phyloP scores from a whole-genome alignment of 148 eudicot species.

The Fagopyrum esculentum region DNA sequence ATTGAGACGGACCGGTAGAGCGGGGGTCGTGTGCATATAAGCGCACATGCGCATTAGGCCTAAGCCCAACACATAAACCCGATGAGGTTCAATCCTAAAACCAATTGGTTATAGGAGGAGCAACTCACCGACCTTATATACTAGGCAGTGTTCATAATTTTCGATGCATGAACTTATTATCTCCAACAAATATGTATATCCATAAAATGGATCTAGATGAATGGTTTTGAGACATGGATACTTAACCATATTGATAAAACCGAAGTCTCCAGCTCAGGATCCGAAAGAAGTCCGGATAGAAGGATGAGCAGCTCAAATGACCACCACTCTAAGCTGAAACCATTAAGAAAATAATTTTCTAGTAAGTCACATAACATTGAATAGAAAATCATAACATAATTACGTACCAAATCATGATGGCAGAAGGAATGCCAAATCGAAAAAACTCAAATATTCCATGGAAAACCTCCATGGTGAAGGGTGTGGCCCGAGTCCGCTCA shows the following conservation, averaged over 20 bases:
- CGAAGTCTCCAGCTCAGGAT: slow-evolving; percentile 79
- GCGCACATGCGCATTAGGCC: too few relatives aligned
- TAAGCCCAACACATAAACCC: too few relatives aligned
- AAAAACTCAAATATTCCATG: slow-evolving; percentile 27
- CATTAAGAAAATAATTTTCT: neutral
- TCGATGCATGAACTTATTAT: too few relatives aligned
- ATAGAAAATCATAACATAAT: neutral
- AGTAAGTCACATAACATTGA: neutral
- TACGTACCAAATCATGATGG: slow-evolving; percentile 44
- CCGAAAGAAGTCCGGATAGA: slow-evolving; percentile 72
- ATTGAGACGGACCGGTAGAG: too few relatives aligned
- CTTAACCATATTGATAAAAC: slow-evolving; percentile 56
- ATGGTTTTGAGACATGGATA: neutral
- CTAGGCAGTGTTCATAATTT: too few relatives aligned
- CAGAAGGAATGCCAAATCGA: slow-evolving; percentile 42
- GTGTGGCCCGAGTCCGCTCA: slow-evolving; percentile 24
- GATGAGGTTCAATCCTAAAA: too few relatives aligned
- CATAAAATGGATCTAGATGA: too few relatives aligned
- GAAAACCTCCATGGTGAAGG: slow-evolving; percentile 28
- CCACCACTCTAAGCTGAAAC: slow-evolving; percentile 71
- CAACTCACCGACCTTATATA: too few relatives aligned
- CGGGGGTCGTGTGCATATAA: too few relatives aligned
- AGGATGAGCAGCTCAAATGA: slow-evolving; percentile 66
- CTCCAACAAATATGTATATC: too few relatives aligned
- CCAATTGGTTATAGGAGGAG: too few relatives aligned